These are phyloP conservation scores for Trifolium repens DNA, from an alignment of 306 rosid species.

Conservation along the genomic window DNA sequence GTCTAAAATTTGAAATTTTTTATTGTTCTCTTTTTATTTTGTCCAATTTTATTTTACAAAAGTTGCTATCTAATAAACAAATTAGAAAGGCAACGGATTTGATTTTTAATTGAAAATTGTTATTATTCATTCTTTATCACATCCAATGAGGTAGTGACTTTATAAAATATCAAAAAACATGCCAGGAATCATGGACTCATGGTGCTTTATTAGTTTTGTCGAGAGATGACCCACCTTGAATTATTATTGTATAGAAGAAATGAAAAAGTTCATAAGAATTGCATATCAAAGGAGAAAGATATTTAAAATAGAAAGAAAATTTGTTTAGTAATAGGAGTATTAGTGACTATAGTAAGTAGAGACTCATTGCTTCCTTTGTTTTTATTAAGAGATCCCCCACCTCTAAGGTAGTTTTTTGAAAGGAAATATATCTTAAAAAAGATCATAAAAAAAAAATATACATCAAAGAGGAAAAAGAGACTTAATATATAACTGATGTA, in stretches of 20 bases:
- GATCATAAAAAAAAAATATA: too few relatives aligned
- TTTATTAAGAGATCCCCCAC: not conserved
- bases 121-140: conserved; percentile 47
- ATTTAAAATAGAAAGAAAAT: not conserved
- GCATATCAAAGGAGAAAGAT: not conserved
- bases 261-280: not conserved
- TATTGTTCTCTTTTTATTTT: not conserved
- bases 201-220: not conserved
- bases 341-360: not conserved
- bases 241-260: not conserved
- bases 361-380: not conserved
- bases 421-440: not conserved
- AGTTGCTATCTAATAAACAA: conserved; percentile 40
- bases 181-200: conserved; percentile 44
- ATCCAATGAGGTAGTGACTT: conserved; percentile 16
- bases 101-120: conserved; percentile 38
- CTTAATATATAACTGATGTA: too few relatives aligned
- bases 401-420: not conserved
- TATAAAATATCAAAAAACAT: conserved; percentile 13
- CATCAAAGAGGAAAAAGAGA: too few relatives aligned
- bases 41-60: conserved; percentile 33
- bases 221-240: conserved; percentile 1
- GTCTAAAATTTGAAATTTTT: conserved; percentile 19
- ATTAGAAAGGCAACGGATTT: conserved; percentile 22
- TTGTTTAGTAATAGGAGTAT: not conserved